phyloP scores from a whole-genome alignment of 2,329 filamentous ascomycete genomes.

The Calcarisporium arbuscula region DNA sequence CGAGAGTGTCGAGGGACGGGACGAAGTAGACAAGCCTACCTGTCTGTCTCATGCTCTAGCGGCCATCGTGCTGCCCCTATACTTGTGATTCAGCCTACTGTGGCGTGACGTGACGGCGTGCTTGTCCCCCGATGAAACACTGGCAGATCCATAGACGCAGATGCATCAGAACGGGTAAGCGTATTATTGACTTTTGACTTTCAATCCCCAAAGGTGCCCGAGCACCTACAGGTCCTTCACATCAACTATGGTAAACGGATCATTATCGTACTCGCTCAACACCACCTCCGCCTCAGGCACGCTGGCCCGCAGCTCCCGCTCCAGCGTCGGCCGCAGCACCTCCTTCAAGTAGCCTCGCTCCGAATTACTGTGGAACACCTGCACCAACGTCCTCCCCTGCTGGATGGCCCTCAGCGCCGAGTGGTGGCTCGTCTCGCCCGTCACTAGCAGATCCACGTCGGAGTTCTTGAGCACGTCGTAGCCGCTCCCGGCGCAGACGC shows the following conservation, averaged over 20 bases:
- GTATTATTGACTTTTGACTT: too few relatives aligned
- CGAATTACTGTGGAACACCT: slow-evolving; percentile 88
- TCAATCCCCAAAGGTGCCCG: too few relatives aligned
- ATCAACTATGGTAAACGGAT: slow-evolving; percentile 78
- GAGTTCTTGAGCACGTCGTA: slow-evolving; percentile 65
- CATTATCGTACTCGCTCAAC: slow-evolving; percentile 73
- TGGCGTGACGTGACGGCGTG: too few relatives aligned
- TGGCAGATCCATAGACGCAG: too few relatives aligned
- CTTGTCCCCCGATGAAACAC: too few relatives aligned
- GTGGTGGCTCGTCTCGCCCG: slow-evolving; percentile 90
- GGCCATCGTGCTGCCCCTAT: too few relatives aligned
- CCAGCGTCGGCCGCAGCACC: slow-evolving; percentile 61
- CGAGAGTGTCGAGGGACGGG: slow-evolving; percentile 14
- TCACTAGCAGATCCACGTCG: slow-evolving; percentile 76
- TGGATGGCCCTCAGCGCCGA: slow-evolving; percentile 83
- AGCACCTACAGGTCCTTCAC: too few relatives aligned
- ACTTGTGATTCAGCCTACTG: too few relatives aligned
- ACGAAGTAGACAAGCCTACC: too few relatives aligned
- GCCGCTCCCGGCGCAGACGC: slow-evolving; percentile 86
- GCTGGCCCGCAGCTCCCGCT: slow-evolving; percentile 48
- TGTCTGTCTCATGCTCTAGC: too few relatives aligned
- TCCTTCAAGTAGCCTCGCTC: slow-evolving; percentile 76
- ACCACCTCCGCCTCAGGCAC: slow-evolving; percentile 52
- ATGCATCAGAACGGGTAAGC: too few relatives aligned
- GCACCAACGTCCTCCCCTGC: slow-evolving; percentile 73